These are phyloP conservation scores for Castanea crenata DNA, from an alignment of 306 rosid species.

Conservation along the genomic window DNA sequence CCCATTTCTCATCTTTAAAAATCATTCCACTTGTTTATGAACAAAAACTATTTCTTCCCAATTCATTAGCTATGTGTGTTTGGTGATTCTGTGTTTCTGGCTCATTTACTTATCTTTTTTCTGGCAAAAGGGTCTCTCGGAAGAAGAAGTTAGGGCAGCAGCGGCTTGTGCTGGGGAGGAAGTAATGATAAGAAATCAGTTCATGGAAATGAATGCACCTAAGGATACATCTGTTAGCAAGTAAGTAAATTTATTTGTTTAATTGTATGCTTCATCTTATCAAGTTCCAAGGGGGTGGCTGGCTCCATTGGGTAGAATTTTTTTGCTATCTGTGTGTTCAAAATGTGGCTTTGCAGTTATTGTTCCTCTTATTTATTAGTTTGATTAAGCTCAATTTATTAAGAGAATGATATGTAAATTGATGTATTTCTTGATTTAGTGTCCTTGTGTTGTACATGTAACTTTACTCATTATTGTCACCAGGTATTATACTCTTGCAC, in stretches of 20 bases:
- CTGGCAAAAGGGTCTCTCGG: conserved; percentile 84
- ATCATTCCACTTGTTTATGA: not conserved
- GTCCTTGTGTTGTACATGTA: not conserved
- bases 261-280: conserved; percentile 17
- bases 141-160: conserved; percentile 95
- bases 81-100: not conserved
- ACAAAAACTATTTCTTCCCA: not conserved
- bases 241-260: conserved; percentile 43
- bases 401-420: not conserved
- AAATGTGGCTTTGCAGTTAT: not conserved
- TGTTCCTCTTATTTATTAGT: not conserved
- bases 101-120: conserved; percentile 14
- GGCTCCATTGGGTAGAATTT: not conserved
- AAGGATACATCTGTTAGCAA: conserved; percentile 85
- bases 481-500: conserved; percentile 97
- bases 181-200: conserved; percentile 90
- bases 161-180: conserved; percentile 99
- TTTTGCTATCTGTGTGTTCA: not conserved
- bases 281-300: conserved; percentile 6
- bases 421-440: conserved; percentile 16
- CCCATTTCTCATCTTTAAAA: not conserved
- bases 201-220: conserved; percentile 95
- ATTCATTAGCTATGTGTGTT: not conserved
- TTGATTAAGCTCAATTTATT: not conserved
- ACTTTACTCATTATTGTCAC: conserved; percentile 11